Percentiles rank a stretch among this genome's conserved stretches.
Conservation (phyloP, 2,329 filamentous ascomycete genomes). For the Fusarium verticillioides region DNA sequence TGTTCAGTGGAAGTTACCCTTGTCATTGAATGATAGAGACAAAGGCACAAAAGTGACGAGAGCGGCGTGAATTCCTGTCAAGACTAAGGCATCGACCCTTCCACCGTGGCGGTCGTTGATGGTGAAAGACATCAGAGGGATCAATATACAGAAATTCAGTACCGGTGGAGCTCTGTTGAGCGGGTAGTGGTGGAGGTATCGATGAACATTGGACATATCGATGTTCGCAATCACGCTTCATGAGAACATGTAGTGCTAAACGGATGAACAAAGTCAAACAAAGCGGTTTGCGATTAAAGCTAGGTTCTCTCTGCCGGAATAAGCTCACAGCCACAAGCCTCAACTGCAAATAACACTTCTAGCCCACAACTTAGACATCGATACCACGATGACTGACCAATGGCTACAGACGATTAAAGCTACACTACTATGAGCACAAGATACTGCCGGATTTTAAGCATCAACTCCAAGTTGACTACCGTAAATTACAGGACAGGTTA, state of each 20-base stretch:
- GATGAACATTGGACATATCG: background rate
- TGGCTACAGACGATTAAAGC: too few species aligned
- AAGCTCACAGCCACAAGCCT: too few species aligned
- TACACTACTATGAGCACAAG: too few species aligned
- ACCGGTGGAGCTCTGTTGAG: background rate
- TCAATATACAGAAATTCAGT: background rate
- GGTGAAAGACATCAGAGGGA: too few species aligned
- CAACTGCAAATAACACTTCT: too few species aligned
- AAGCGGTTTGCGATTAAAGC: background rate
- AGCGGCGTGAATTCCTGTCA: too few species aligned
- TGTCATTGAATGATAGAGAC: background rate
- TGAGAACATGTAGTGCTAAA: background rate
- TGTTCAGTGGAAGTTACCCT: too few species aligned
- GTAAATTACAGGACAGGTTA: background rate
- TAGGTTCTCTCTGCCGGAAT: too few species aligned
- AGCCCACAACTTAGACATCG: too few species aligned
- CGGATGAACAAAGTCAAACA: background rate
- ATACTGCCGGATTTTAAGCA: rapidly evolving
- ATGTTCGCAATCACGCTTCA: background rate
- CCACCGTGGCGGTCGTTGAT: background rate
- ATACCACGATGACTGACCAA: too few species aligned
- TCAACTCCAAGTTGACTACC: background rate
- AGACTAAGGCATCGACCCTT: background rate
- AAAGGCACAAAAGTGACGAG: too few species aligned
- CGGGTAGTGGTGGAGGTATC: background rate